Evolutionary conservation across 169 alveolate genomes (phyloP).

Genomic region (Eimeria sp.): DNA sequence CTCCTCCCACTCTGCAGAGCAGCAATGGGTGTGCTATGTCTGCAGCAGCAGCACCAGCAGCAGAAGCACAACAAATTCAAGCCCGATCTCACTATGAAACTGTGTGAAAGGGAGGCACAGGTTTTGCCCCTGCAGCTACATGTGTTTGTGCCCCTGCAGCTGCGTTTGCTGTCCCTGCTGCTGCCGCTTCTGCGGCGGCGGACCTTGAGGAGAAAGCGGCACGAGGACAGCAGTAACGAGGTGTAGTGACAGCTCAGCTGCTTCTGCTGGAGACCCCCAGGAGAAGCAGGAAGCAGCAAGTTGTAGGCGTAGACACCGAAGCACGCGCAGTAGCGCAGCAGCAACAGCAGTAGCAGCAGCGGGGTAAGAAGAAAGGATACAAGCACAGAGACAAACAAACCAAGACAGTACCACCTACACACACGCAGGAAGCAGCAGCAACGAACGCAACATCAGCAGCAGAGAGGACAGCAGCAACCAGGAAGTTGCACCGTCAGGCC

Average conservation of each 20-base stretch:
- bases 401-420: slow-evolving; percentile 21
- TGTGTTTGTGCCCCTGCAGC: neutral
- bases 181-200: slow-evolving; percentile 42
- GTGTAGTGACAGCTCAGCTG: slow-evolving; percentile 9
- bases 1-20: slow-evolving; percentile 59
- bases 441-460: slow-evolving; percentile 20
- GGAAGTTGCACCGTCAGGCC: neutral
- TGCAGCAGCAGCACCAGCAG: slow-evolving; percentile 66
- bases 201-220: slow-evolving; percentile 55
- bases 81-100: neutral
- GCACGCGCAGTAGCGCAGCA: slow-evolving; percentile 73
- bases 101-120: neutral
- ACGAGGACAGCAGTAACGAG: neutral
- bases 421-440: slow-evolving; percentile 19
- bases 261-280: slow-evolving; percentile 37
- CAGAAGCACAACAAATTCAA: slow-evolving; percentile 16
- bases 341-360: slow-evolving; percentile 35
- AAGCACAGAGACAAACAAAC: slow-evolving; percentile 29
- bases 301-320: slow-evolving; percentile 38
- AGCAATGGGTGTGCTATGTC: slow-evolving; percentile 42
- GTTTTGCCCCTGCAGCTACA: neutral
- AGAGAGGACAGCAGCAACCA: neutral
- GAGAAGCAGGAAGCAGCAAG: neutral
- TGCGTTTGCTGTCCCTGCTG: slow-evolving; percentile 6
- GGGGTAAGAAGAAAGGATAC: neutral